phyloP scores from a whole-genome alignment of 163 green algal species.

The Trebouxiophyceae sp. region DNA sequence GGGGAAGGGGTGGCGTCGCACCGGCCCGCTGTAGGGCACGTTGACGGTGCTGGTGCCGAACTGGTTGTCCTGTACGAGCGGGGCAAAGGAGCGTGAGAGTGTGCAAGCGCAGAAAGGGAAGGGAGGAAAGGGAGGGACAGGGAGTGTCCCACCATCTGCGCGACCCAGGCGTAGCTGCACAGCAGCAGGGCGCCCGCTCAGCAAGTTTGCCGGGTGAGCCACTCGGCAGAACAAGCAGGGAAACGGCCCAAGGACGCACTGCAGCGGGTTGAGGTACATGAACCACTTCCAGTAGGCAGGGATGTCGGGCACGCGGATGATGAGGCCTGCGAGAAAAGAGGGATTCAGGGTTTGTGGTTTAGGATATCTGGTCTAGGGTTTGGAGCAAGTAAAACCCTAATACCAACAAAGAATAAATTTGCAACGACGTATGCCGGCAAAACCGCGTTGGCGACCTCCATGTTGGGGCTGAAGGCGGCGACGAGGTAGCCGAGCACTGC shows the following conservation, averaged over 20 bases:
- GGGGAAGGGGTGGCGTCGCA: no score
- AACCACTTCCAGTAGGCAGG: constrained; percentile 13
- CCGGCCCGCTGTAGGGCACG: background rate
- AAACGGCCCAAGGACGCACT: background rate
- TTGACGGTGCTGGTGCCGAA: background rate
- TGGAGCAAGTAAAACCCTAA: no score
- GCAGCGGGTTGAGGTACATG: background rate
- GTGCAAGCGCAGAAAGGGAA: no score
- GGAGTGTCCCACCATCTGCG: background rate
- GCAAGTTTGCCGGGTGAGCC: background rate
- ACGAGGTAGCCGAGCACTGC: constrained; percentile 50
- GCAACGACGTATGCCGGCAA: constrained; percentile 38
- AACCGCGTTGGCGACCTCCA: constrained; percentile 52
- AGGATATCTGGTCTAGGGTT: no score
- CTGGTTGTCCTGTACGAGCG: background rate
- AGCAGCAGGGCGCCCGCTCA: no score
- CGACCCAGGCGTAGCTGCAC: background rate
- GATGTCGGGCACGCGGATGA: constrained; percentile 3
- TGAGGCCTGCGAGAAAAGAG: constrained; percentile 7
- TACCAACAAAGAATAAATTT: constrained; percentile 9
- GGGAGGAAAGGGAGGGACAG: background rate
- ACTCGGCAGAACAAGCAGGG: background rate
- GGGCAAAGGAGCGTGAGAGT: no score
- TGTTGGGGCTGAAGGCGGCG: constrained; percentile 35
- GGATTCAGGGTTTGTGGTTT: background rate